phyloP scores from a whole-genome alignment of 176 grass and related monocot species.

The Raddia distichophylla region DNA sequence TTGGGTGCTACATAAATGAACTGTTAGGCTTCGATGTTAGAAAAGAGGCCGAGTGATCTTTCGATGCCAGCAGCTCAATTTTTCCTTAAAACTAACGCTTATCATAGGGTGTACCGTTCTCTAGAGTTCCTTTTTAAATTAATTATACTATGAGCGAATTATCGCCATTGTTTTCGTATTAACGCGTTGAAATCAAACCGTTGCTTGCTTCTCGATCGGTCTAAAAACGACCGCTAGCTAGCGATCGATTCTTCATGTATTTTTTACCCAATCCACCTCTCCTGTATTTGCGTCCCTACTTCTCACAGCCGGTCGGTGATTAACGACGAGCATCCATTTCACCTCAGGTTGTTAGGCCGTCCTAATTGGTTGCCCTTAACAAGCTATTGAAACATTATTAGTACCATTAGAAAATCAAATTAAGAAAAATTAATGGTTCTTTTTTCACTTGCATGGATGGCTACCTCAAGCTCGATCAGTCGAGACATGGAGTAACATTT shows the following conservation, averaged over 20 bases:
- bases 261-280: not conserved
- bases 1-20: no score
- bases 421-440: not conserved
- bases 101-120: no score
- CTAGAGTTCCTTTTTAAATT: no score
- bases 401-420: not conserved
- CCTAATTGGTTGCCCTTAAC: slow-evolving; percentile 5
- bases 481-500: not conserved
- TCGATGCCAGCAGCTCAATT: no score
- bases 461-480: slow-evolving; percentile 9
- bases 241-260: not conserved
- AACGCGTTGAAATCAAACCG: no score
- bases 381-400: slow-evolving; percentile 12
- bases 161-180: no score
- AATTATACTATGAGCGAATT: no score
- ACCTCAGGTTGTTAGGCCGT: slow-evolving; percentile 42
- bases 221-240: not conserved
- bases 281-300: not conserved
- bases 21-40: no score
- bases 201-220: no score
- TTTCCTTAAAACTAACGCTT: no score
- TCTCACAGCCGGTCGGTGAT: slow-evolving; percentile 31
- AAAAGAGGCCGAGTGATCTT: no score
- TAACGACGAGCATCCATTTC: slow-evolving; percentile 39
- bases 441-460: slow-evolving; percentile 36